phyloP scores from a whole-genome alignment of 768 basidiomycete genomes.

The Leucocoprinus sp. region DNA sequence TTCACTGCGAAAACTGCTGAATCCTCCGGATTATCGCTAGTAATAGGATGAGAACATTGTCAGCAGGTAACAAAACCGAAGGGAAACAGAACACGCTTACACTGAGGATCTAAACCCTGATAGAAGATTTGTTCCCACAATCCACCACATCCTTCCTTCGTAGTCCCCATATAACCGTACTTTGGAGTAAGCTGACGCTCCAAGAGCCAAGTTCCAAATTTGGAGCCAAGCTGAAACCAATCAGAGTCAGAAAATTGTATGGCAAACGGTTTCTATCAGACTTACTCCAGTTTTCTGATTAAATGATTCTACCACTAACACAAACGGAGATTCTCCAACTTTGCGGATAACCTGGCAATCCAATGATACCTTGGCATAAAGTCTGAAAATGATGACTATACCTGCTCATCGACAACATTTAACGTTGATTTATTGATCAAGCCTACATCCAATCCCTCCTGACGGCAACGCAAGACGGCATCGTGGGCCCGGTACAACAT shows the following conservation, averaged over 20 bases:
- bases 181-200: constrained; percentile 75
- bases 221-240: constrained; percentile 54
- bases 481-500: constrained; percentile 82
- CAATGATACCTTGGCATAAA: neutral
- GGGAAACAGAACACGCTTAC: constrained; percentile 32
- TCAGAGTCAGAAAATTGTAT: constrained; percentile 2
- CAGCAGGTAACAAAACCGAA: constrained; percentile 9
- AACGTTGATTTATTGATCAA: constrained; percentile 81
- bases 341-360: constrained; percentile 48
- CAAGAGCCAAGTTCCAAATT: constrained; percentile 80
- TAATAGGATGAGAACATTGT: constrained; percentile 15
- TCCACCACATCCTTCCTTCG: constrained; percentile 63
- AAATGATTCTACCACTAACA: constrained; percentile 77
- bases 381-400: constrained; percentile 16
- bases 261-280: neutral
- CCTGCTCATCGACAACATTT: constrained; percentile 79
- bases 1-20: constrained; percentile 35
- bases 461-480: constrained; percentile 66
- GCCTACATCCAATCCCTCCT: constrained; percentile 72
- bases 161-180: constrained; percentile 75
- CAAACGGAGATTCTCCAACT: constrained; percentile 67
- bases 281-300: constrained; percentile 83
- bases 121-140: constrained; percentile 78
- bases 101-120: constrained; percentile 74
- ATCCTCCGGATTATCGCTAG: constrained; percentile 45